Percentiles rank a stretch among this genome's conserved stretches.
phyloP scores from a whole-genome alignment of 257 asterid species.

The Primulina huaijiensis region DNA sequence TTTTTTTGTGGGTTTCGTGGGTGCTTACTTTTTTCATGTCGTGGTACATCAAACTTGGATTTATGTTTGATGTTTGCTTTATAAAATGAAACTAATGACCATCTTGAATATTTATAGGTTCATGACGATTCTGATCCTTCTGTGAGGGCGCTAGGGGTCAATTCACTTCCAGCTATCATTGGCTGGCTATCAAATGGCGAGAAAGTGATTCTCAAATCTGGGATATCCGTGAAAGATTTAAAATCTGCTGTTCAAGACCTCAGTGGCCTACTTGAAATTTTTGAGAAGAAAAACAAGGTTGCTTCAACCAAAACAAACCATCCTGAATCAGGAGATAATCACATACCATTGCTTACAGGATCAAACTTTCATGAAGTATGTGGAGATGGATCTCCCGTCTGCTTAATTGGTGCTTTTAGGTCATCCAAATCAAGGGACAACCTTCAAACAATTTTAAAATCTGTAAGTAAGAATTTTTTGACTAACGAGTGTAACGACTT shows the following conservation, averaged over 20 bases:
- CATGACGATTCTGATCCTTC: constrained; percentile 57
- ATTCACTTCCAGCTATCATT: constrained; percentile 79
- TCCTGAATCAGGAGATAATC: constrained; percentile 38
- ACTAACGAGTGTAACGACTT: background rate
- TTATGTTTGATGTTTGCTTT: background rate
- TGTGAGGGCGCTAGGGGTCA: constrained; percentile 53
- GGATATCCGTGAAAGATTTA: constrained; percentile 70
- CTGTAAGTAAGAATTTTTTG: constrained; percentile 44
- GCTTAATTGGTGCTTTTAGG: constrained; percentile 76
- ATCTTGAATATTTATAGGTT: constrained; percentile 41
- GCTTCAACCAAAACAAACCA: constrained; percentile 39
- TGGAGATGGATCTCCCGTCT: constrained; percentile 67
- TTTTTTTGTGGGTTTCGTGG: background rate
- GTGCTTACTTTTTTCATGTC: background rate
- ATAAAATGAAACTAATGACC: constrained; percentile 17
- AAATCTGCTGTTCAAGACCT: constrained; percentile 74
- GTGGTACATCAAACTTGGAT: background rate
- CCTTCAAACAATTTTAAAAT: constrained; percentile 56
- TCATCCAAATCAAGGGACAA: constrained; percentile 55
- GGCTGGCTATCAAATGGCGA: constrained; percentile 90
- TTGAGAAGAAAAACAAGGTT: constrained; percentile 67
- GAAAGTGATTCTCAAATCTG: constrained; percentile 56
- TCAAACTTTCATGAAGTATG: constrained; percentile 66
- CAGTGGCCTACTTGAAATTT: constrained; percentile 62
- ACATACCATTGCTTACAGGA: constrained; percentile 55